Conservation (phyloP, 768 basidiomycete species). For the Hemileccinum impolitum region DNA sequence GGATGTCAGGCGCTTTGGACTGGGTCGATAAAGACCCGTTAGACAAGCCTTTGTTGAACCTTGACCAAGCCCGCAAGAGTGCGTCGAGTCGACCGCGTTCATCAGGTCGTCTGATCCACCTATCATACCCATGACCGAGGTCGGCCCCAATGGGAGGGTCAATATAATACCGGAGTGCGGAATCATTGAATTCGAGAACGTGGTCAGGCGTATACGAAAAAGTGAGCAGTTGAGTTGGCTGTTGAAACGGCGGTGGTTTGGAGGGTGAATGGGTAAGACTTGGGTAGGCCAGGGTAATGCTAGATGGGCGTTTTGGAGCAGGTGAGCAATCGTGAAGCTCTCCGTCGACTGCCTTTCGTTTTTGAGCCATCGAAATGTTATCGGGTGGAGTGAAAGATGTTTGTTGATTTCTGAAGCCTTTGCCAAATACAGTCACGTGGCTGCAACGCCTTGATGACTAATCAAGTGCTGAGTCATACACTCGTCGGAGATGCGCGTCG, state of each 20-base stretch:
- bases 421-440: conserved; percentile 26
- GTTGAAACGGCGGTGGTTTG: conserved; percentile 54
- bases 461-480: no score
- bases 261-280: conserved; percentile 17
- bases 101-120: conserved; percentile 66
- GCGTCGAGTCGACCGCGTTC: conserved; percentile 65
- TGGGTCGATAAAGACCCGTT: conserved; percentile 27
- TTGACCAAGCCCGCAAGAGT: conserved; percentile 57
- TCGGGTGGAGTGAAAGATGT: background rate
- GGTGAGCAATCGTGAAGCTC: conserved; percentile 7
- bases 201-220: conserved; percentile 67
- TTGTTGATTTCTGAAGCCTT: conserved; percentile 20
- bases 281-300: conserved; percentile 20
- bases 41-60: conserved; percentile 37
- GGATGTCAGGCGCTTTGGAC: conserved; percentile 39
- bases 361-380: conserved; percentile 22
- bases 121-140: conserved; percentile 67
- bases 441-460: background rate
- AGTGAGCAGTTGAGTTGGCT: conserved; percentile 62
- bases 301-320: conserved; percentile 1
- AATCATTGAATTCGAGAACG: conserved; percentile 60
- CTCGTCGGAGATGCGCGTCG: no score
- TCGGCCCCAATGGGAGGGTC: conserved; percentile 65
- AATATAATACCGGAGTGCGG: conserved; percentile 68
- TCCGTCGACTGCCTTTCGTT: conserved; percentile 24